Evolutionary conservation across 768 basidiomycete species (phyloP), one percentile per base, ranked within the genome.

Genomic region (Imleria badia): DNA sequence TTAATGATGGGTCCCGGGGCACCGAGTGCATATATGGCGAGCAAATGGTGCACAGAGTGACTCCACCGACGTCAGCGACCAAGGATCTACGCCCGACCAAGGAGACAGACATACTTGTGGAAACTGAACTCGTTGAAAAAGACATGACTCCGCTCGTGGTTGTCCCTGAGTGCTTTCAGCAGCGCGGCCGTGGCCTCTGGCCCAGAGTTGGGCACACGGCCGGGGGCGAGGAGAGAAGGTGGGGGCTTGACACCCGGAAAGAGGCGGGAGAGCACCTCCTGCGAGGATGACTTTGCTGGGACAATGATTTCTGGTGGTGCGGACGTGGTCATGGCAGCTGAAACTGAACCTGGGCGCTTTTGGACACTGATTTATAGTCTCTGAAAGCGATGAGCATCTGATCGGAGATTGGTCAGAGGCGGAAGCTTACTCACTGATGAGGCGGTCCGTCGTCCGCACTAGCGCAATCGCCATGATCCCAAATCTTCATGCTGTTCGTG

Each of bases 21-120:
- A 9, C 88, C 88, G 13, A 91, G 70, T 0, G 77, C 76, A 70
- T 82, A 89, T 6, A 83, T 68, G 13, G 84, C 83, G 14, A 86
- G 69, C 15, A 81, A 63, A 36, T 81, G 82, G 62, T 87, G 85
- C 3, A 77, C 73, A 33, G 79, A 70, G 69, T 89, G 87, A 55
- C 80, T 82, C 23, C 15, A 13, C 36, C n/a, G n/a, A 12, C 15
- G 34, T 39, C 19, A 60, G 14, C 6, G 19, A 51, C 19, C 43
- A 42, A n/a, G 3, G 12, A 43, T 12, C 2, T 6, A 19, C 17
- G 11, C 40, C 15, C 8, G n/a, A 48, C 3, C 9, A 33, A 29
- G 41, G 42, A 33, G 40, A 13, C 33, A 33, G 2, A 55, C 64
- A 20, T 51, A 72, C 67, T 70, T 71, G 60, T 71, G 71, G 54